Percentiles rank a stretch among this genome's conserved stretches.
These are phyloP conservation scores for Solanum bulbocastanum DNA, from an alignment of 257 asterid species.

Conservation along the genomic window DNA sequence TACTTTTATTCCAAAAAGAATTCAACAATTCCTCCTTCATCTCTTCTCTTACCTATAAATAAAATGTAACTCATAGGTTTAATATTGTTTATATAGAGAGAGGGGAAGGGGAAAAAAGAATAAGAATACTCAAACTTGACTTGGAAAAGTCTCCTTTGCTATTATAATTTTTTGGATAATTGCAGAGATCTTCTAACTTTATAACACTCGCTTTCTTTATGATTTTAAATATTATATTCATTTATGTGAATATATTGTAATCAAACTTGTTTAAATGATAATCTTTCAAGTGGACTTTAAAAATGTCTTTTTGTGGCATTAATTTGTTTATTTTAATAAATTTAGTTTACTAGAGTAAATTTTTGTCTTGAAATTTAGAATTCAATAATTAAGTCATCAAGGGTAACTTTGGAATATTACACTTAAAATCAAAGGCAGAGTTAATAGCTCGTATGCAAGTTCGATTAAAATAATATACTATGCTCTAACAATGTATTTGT, in stretches of 20 bases:
- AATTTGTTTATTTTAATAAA: no score
- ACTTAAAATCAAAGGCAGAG: no score
- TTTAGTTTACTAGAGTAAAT: no score
- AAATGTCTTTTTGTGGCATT: not conserved
- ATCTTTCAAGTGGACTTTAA: not conserved
- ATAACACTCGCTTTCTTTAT: not conserved
- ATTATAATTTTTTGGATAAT: not conserved
- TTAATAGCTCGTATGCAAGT: no score
- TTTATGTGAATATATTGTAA: not conserved
- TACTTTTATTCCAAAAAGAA: conserved; percentile 7
- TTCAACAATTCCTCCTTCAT: not conserved
- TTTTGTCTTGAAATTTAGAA: not conserved
- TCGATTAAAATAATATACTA: no score
- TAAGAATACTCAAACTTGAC: not conserved
- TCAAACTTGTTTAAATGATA: not conserved
- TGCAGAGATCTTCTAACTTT: not conserved
- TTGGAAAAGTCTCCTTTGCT: not conserved
- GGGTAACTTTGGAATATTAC: not conserved
- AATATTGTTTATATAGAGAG: not conserved
- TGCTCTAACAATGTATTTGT: no score
- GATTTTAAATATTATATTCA: not conserved
- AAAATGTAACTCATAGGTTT: not conserved
- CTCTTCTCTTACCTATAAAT: not conserved
- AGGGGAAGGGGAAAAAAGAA: no score
- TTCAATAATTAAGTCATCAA: not conserved